Evolutionary conservation across 2,329 filamentous ascomycete species (phyloP), one percentile per base, ranked within the genome.

Genomic region (Curvularia spicifera): DNA sequence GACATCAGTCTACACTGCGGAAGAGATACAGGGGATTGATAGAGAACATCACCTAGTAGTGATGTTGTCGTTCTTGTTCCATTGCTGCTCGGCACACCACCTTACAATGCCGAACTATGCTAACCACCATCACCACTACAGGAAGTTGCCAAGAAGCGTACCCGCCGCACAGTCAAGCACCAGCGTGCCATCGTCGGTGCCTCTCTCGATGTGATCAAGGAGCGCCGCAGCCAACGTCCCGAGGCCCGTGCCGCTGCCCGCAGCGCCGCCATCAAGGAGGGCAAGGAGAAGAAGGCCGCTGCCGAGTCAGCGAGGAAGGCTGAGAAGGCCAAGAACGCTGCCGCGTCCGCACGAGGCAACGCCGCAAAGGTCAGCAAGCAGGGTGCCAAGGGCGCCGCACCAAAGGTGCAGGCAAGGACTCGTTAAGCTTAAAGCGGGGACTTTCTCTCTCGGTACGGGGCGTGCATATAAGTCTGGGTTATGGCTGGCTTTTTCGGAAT

Each of bases 101-200:
- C 40, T 4, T n/a, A 26, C 24, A 2, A 54, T 51, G 10, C 5
- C 51, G 26, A 31, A 57, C 22, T 24, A 45, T 42, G 66, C 71
- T 73, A 62, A 73, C 57, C 66, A 66, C 57, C 46, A 20, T 59
- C 39, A 31, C 54, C 46, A 31, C 42, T 62, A 86, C 82, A 99
- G 95, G 95, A 99, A 88, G 90, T 97, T 79, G 93, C 94, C 86
- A 99, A 99, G 91, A 98, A 98, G 90, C 93, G 95, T 80, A 93
- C 93, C 73, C 95, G 95, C 86, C 92, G 93, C 80, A 92, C 92
- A 78, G 91, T 99, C 85, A 99, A 99, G 91, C 83, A 91, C 82
- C 95, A 99, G 89, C 93, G 95, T 87, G 94, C 90, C 80, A 96
- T 99, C 82, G 95, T 99, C 75, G 95, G 95, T 88, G 95, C 95